Conservation (phyloP, 257 asterid genomes). For the Solanum microdontum region DNA sequence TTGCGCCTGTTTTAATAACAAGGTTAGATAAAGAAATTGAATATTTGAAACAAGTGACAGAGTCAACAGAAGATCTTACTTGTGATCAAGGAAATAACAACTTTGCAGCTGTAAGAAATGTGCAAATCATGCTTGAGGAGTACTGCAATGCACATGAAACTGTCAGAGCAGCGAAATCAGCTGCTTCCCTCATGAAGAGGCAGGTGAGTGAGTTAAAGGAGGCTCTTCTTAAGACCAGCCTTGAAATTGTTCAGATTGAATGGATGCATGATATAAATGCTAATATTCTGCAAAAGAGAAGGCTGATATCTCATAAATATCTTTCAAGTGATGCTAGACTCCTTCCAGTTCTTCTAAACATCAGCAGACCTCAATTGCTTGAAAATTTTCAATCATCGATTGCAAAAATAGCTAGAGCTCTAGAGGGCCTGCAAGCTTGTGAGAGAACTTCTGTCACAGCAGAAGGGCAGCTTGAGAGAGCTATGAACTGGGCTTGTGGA, state of each 20-base stretch:
- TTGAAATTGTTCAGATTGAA: conserved; percentile 82
- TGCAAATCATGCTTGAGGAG: conserved; percentile 75
- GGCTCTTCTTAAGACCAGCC: conserved; percentile 59
- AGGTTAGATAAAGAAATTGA: conserved; percentile 59
- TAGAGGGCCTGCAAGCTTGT: conserved; percentile 69
- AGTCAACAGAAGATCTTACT: conserved; percentile 29
- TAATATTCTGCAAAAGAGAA: conserved; percentile 49
- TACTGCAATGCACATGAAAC: conserved; percentile 86
- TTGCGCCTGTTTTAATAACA: conserved; percentile 51
- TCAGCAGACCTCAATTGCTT: conserved; percentile 64
- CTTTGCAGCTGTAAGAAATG: conserved; percentile 32
- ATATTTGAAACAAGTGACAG: conserved; percentile 36
- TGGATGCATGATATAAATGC: conserved; percentile 69
- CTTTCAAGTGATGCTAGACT: conserved; percentile 44
- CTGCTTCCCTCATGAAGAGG: conserved; percentile 71
- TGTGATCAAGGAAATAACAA: conserved; percentile 26
- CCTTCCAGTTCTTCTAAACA: conserved; percentile 50
- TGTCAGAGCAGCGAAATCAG: conserved; percentile 75
- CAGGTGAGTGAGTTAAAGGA: conserved; percentile 70
- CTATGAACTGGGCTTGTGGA: conserved; percentile 99
- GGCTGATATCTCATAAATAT: conserved; percentile 50
- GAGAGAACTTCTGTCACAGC: conserved; percentile 74
- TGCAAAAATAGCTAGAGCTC: conserved; percentile 59
- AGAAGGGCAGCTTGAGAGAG: conserved; percentile 98
- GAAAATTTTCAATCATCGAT: conserved; percentile 64